Evolutionary conservation across 768 basidiomycete genomes (phyloP), one percentile per base, ranked within the genome.

Genomic region (Serendipita sp.): DNA sequence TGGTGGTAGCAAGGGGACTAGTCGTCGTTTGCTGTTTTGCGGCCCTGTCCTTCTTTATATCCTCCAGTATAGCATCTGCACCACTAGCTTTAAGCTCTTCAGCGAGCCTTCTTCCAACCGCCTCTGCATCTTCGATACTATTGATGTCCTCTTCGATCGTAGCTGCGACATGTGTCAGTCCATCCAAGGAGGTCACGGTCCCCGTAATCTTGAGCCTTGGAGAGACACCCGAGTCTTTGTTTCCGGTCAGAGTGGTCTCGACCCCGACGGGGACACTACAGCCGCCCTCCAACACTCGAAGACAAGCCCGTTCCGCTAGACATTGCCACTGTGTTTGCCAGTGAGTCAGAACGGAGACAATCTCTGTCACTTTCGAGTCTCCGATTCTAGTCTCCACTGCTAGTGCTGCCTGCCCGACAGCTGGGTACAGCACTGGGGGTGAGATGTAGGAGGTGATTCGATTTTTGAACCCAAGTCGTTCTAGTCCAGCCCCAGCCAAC

Each of bases 231-330:
- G 56, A 3, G 65, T 70, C 34, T 47, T 75, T 0, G 74, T 77
- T 30, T 71, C 76, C 56, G 2, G 66, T 66, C 44, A 77, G 66
- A 13, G 64, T 75, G 34, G 83, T 85, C 62, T 79, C 76, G 34
- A 91, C 85, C 2, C 94, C 95, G 15, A 99, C 93, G 2, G 95
- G 95, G 0, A 99, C 94, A 67, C 90, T 93, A 75, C 96, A 99
- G 30, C 96, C 96, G 34, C 96, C 96, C 74, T 98, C 96, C 63
- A 98, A 78, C 28, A 86, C 85, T n/a, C 86, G 79, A 68, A 98
- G 77, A 74, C 89, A 87, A 0, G 87, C 89, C 13, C 96, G 83
- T 75, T 99, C 96, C 1, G 92, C 91, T 30, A 80, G 76, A 70
- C 87, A 90, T 64, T 71, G 76, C 85, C 85, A 91, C 54, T 84